These are phyloP conservation scores for Tuber aestivum DNA, from an alignment of 495 filamentous ascomycete genomes.

Conservation along the genomic window DNA sequence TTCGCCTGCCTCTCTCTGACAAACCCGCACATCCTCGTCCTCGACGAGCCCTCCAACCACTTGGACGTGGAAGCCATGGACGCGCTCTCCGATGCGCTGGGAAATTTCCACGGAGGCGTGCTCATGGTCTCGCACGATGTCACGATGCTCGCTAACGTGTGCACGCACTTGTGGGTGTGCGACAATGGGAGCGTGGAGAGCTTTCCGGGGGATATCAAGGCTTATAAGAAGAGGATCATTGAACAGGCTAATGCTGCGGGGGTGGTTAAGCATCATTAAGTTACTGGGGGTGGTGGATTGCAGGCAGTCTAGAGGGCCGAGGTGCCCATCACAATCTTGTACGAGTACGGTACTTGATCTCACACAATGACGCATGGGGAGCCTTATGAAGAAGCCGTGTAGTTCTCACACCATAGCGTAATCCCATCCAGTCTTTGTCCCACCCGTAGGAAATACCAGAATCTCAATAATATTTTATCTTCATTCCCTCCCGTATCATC, in stretches of 20 bases:
- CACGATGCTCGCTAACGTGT: constrained; percentile 95
- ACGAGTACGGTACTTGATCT: too few species aligned
- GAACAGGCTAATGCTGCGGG: constrained; percentile 83
- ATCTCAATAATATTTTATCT: not conserved
- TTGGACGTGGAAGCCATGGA: constrained; percentile 99
- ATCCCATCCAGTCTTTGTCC: not conserved
- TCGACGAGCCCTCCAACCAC: constrained; percentile 98
- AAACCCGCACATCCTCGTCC: constrained; percentile 94
- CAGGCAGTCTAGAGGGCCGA: not conserved
- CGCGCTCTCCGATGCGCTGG: constrained; percentile 74
- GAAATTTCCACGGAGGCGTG: constrained; percentile 85
- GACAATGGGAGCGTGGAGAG: constrained; percentile 93
- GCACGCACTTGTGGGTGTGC: constrained; percentile 91
- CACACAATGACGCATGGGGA: not conserved
- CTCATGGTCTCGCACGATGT: constrained; percentile 99
- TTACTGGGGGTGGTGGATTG: not conserved
- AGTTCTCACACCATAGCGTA: not conserved
- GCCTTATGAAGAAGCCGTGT: not conserved
- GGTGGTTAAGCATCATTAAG: constrained; percentile 56
- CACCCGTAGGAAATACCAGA: not conserved
- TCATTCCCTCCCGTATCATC: not conserved
- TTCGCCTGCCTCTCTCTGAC: constrained; percentile 89
- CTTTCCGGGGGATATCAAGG: constrained; percentile 90
- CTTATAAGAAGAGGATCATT: constrained; percentile 93
- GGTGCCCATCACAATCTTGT: not conserved